phyloP scores from a whole-genome alignment of 805 yeast genomes.

The Scheffersomyces amazonensis region DNA sequence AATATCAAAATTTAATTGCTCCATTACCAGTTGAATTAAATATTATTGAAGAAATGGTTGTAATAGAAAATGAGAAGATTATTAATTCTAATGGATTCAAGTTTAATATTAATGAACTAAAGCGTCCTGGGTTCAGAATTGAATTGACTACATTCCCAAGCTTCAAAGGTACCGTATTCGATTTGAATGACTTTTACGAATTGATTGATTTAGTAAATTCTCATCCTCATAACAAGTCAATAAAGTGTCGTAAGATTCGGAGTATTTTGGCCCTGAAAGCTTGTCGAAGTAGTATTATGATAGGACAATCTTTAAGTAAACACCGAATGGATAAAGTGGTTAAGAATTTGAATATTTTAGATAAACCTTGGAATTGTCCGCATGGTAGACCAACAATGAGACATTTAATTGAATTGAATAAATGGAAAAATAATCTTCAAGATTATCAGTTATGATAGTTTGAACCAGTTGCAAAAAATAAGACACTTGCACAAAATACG shows the following conservation, averaged over 20 bases:
- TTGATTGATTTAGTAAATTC: conserved; percentile 55
- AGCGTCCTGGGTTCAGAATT: conserved; percentile 55
- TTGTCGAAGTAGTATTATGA: conserved; percentile 91
- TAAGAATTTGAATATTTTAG: conserved; percentile 60
- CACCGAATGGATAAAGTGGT: conserved; percentile 70
- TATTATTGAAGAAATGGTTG: conserved; percentile 73
- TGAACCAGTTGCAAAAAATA: neutral
- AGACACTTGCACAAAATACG: no score
- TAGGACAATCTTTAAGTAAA: conserved; percentile 66
- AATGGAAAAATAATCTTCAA: conserved; percentile 9
- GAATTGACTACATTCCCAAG: conserved; percentile 64
- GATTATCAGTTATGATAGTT: conserved; percentile 17
- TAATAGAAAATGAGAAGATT: conserved; percentile 54
- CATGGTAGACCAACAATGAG: conserved; percentile 98
- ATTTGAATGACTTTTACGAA: conserved; percentile 70
- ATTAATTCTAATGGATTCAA: conserved; percentile 80
- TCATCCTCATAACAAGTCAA: conserved; percentile 11
- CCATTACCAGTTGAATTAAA: conserved; percentile 63
- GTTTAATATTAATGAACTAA: conserved; percentile 47
- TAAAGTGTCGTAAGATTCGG: conserved; percentile 75
- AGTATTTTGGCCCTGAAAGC: conserved; percentile 93
- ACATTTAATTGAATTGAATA: conserved; percentile 64
- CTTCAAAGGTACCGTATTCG: conserved; percentile 68
- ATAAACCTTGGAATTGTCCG: conserved; percentile 96
- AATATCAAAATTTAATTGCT: conserved; percentile 63